These are phyloP conservation scores for Fusarium citri DNA, from an alignment of 2,329 filamentous ascomycete species.

Conservation along the genomic window DNA sequence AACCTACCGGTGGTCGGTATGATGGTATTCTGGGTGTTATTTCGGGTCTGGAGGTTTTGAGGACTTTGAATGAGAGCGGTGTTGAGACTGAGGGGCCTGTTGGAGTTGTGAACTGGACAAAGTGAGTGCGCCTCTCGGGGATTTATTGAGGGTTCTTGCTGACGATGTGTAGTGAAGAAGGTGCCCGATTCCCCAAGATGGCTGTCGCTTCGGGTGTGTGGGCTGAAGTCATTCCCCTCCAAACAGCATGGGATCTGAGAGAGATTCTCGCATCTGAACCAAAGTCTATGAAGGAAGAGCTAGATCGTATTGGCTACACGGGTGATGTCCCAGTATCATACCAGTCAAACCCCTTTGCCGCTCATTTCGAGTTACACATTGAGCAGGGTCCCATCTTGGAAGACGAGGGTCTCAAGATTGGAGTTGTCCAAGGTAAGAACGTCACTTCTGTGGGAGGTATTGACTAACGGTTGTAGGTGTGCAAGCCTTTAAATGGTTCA, in stretches of 20 bases:
- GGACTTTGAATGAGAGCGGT: background rate
- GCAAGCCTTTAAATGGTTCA: conserved; percentile 19
- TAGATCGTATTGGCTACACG: conserved; percentile 2
- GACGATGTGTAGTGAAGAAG: background rate
- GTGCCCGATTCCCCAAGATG: conserved; percentile 15
- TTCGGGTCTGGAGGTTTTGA: background rate
- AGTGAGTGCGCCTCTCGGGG: no score
- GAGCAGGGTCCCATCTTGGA: background rate
- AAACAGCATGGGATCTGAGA: background rate
- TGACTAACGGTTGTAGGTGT: background rate
- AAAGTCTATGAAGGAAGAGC: conserved; percentile 18
- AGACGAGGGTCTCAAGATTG: background rate
- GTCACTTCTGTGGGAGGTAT: accelerated
- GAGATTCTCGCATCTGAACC: background rate
- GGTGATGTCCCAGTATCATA: background rate
- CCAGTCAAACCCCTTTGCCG: background rate
- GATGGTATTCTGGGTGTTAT: conserved; percentile 13
- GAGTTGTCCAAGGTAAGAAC: background rate
- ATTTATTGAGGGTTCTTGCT: background rate
- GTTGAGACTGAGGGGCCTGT: background rate
- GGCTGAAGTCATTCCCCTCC: background rate
- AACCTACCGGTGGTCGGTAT: conserved; percentile 1
- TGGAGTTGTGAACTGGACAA: conserved; percentile 16
- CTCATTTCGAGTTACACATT: conserved; percentile 2
- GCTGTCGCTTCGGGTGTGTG: conserved; percentile 2